Evolutionary conservation across 2,329 filamentous ascomycete genomes (phyloP).

Genomic region (Zarea fungicola): DNA sequence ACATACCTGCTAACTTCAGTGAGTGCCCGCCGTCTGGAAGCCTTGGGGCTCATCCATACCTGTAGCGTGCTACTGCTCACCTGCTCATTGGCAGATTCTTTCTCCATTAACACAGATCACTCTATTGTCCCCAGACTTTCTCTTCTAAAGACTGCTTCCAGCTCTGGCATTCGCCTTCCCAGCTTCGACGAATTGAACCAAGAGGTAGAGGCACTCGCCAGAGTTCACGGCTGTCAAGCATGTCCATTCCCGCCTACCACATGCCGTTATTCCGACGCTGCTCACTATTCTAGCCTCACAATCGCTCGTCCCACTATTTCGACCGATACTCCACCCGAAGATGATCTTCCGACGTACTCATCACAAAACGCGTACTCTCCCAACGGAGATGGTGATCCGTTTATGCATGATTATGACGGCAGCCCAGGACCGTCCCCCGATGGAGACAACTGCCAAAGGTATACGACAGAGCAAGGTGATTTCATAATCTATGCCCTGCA

Average conservation of each 20-base stretch:
- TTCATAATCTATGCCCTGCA: constrained; percentile 41
- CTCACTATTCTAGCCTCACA: constrained; percentile 18
- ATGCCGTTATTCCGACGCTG: constrained; percentile 24
- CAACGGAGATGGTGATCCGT: constrained; percentile 20
- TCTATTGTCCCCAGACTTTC: constrained; percentile 22
- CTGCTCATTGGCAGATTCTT: constrained; percentile 17
- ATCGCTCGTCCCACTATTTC: constrained; percentile 21
- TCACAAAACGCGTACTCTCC: constrained; percentile 19
- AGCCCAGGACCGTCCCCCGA: constrained; percentile 34
- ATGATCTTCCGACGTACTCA: constrained; percentile 2
- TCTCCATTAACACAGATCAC: constrained; percentile 20
- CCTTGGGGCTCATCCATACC: constrained; percentile 18
- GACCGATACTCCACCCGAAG: constrained; percentile 13
- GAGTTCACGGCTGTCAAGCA: constrained; percentile 24
- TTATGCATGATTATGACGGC: constrained; percentile 23
- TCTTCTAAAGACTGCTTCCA: constrained; percentile 15
- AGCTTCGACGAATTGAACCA: constrained; percentile 34
- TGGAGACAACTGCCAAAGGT: constrained; percentile 37
- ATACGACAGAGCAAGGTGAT: constrained; percentile 38
- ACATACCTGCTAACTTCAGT: too few relatives aligned
- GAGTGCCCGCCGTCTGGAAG: too few relatives aligned
- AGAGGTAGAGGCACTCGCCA: constrained; percentile 31
- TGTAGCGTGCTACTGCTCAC: not conserved
- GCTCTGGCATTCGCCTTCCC: constrained; percentile 25
- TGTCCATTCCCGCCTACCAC: constrained; percentile 22